Conservation (phyloP, 805 yeast genomes). For the Teunomyces tritomae region DNA sequence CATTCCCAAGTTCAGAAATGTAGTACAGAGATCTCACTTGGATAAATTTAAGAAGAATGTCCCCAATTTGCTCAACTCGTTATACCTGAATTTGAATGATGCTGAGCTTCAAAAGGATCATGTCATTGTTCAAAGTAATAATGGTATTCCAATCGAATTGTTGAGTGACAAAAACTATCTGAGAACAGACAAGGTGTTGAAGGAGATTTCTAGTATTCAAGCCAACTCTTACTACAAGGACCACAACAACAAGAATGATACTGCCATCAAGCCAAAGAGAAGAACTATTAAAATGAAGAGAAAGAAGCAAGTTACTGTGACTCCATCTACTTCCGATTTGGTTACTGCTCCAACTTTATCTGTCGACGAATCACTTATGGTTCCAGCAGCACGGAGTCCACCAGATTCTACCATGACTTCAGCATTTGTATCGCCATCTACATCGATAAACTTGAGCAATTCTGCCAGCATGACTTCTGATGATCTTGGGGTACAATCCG, state of each 20-base stretch:
- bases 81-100: slow-evolving; percentile 35
- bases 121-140: slow-evolving; percentile 14
- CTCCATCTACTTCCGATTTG: background rate
- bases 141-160: slow-evolving; percentile 41
- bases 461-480: background rate
- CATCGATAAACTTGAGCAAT: background rate
- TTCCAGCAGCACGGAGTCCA: background rate
- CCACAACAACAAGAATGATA: slow-evolving; percentile 19
- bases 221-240: slow-evolving; percentile 38
- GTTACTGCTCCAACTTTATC: slow-evolving; percentile 1
- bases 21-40: slow-evolving; percentile 55
- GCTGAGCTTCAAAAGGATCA: background rate
- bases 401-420: slow-evolving; percentile 1
- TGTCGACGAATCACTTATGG: background rate
- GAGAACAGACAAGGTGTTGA: slow-evolving; percentile 35
- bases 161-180: slow-evolving; percentile 24
- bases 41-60: slow-evolving; percentile 39
- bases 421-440: background rate
- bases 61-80: slow-evolving; percentile 37
- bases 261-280: slow-evolving; percentile 38
- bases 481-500: slow-evolving; percentile 4
- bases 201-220: slow-evolving; percentile 47
- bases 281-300: slow-evolving; percentile 34
- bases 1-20: slow-evolving; percentile 55
- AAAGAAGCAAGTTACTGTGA: slow-evolving; percentile 5